Base-by-base conservation (phyloP, 345 rosid species). In the Euphorbia tirucalli region DNA sequence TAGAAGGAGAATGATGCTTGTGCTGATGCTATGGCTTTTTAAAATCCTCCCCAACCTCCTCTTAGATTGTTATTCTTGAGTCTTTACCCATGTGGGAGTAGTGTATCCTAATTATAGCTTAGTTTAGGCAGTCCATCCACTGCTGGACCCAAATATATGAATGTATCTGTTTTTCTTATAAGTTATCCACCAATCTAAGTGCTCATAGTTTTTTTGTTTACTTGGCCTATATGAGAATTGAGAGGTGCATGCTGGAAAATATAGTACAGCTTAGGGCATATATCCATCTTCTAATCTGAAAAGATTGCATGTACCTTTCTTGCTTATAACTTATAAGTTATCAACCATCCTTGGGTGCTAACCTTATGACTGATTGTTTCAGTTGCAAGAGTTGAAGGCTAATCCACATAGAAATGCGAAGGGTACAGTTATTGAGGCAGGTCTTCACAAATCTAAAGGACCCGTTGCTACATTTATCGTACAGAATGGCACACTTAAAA, bases 341-440 rank as follows among this genome's bases (percentile, higher is more conserved):
- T 68, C 56, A 22, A 18, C 22, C 50, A 35, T 69, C 31, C 39
- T 72, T 72, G 65, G 54, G 15, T 62, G 74, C 72, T 85, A 80
- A 80, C 81, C 46, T 71, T 31, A 22, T 75, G 37, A 69, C 5
- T 73, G 74, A 71, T 78, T 83, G 68, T 82, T 82, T 80, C 86
- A 95, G 99, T 82, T 95, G 75, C 97, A 92, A 89, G 99, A 95
- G 71, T 82, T 95, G 87, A 92, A 90, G 86, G 99, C 99, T 60
- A 95, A 92, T 86, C 99, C 99, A 57, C 85, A 89, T 66, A 87
- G 99, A 83, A 88, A 87, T 75, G 99, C 99, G 14, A 95, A 88
- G 84, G 99, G 99, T 13, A 88, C 90, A 28, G 96, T 92, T 54
- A 90, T 95, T 66, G 99, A 95, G 79, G 97, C 97, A 62, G 91